Evolutionary conservation across 352 stramenopile genomes (phyloP).

Genomic region (Aphanomyces euteiches): DNA sequence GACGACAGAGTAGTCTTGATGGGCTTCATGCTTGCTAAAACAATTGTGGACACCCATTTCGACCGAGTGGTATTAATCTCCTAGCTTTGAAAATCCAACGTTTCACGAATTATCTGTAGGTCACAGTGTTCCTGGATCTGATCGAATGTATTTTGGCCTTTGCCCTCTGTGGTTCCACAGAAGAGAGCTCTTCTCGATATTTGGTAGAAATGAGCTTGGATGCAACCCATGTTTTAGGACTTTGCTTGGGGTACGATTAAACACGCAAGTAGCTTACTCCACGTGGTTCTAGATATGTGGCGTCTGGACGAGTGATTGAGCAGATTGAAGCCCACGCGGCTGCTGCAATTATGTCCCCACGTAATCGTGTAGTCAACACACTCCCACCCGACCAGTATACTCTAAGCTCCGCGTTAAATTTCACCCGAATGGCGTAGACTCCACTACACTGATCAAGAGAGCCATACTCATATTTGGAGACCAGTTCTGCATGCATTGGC

Average conservation of each 20-base stretch:
- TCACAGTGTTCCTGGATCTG: slow-evolving; percentile 62
- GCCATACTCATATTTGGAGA: slow-evolving; percentile 14
- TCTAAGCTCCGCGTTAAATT: neutral
- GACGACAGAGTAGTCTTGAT: slow-evolving; percentile 61
- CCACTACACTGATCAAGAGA: slow-evolving; percentile 10
- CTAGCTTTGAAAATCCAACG: neutral
- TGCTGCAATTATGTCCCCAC: neutral
- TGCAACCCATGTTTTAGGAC: neutral
- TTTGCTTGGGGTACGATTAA: slow-evolving; percentile 13
- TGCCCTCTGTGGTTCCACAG: slow-evolving; percentile 67
- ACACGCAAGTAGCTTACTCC: no score
- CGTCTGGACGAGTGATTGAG: slow-evolving; percentile 14
- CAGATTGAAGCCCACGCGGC: neutral
- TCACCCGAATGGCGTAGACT: neutral
- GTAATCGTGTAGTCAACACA: neutral
- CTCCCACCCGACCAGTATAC: neutral
- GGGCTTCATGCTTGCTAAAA: slow-evolving; percentile 82
- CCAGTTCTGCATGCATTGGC: slow-evolving; percentile 13
- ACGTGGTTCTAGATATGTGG: slow-evolving; percentile 12
- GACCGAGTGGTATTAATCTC: slow-evolving; percentile 51
- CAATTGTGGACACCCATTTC: slow-evolving; percentile 75
- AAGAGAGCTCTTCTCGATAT: slow-evolving; percentile 40
- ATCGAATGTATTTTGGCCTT: slow-evolving; percentile 79
- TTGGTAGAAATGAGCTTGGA: slow-evolving; percentile 9
- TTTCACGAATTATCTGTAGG: slow-evolving; percentile 8